Base-by-base conservation (phyloP, 768 basidiomycete species). In the Serendipita sp. region DNA sequence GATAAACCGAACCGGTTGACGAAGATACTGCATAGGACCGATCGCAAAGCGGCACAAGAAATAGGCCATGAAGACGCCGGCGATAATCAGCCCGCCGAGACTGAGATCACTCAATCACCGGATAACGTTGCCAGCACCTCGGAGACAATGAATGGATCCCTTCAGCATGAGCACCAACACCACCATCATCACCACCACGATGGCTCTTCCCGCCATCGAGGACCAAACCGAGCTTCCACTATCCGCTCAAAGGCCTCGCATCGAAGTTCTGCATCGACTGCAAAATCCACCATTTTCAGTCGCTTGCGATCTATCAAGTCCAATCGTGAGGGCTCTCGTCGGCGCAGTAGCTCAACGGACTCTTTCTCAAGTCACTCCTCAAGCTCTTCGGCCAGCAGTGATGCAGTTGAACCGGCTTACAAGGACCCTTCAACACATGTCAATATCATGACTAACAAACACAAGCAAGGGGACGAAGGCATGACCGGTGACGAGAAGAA, bases 401-500 rank as follows among this genome's bases (percentile, higher is more conserved):
- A 63, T 63, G 42, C 24, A 26, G 53, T 42, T 31, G 38, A 56
- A 44, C 42, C 62, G 30, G 53, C 51, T 51, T 42, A 63, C 34
- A 22, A 43, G 53, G 34, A 63, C 31, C 53, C 53, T 1, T 24
- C 56, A 16, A 63, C 60, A 42, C 65, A 68, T 50, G 48, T 48
- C 63, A 56, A 62, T 69, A 70, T 65, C 65, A 66, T 1, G 60
- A 65, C 42, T 45, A 68, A 38, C 68, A 71, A 7, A 70, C 71
- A 14, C 68, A 62, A 48, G 64, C 63, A 30, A 53, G 63, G 38
- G n/a, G 60, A 17, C 13, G 65, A 30, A 66, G 75, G 51, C 73
- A 74, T 31, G 76, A 78, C 24, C 44, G 72, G 75, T 61, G 76
- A 75, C 63, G 79, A 76, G 72, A 77, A 73, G 74, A 78, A 72